Evolutionary conservation across 257 asterid genomes (phyloP).

Genomic region (Gardenia jasminoides): DNA sequence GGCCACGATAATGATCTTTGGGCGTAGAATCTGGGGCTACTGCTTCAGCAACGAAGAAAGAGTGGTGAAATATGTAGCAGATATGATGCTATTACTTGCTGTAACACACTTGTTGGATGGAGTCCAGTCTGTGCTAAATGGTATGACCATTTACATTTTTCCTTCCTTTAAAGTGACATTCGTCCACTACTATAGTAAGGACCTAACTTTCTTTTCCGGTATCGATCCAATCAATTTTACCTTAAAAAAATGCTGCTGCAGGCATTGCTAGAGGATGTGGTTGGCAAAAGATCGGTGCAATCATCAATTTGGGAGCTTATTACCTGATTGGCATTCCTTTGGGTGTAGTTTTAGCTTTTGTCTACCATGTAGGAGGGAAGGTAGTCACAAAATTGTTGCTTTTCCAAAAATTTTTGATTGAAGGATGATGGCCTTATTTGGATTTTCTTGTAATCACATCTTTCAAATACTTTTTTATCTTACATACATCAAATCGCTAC

Average conservation of each 20-base stretch:
- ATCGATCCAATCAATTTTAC: not conserved
- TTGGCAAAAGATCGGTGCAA: conserved; percentile 73
- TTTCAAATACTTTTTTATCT: too few species aligned
- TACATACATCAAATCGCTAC: too few species aligned
- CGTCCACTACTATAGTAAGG: too few species aligned
- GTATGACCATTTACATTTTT: not conserved
- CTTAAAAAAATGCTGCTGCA: not conserved
- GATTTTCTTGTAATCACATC: too few species aligned
- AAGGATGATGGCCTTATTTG: too few species aligned
- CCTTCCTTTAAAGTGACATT: not conserved
- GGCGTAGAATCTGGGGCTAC: conserved; percentile 57
- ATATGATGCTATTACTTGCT: conserved; percentile 54
- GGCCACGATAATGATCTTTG: conserved; percentile 36
- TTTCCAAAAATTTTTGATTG: too few species aligned
- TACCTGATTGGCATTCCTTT: conserved; percentile 59
- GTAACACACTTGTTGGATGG: conserved; percentile 49
- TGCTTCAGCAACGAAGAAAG: conserved; percentile 48
- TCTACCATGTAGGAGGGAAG: conserved; percentile 59
- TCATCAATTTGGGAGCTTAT: conserved; percentile 54
- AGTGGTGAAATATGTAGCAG: conserved; percentile 46
- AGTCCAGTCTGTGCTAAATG: conserved; percentile 27
- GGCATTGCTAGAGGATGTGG: conserved; percentile 72
- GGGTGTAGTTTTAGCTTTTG: conserved; percentile 49
- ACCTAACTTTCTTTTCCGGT: not conserved
- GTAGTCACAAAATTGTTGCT: conserved; percentile 29